phyloP scores from a whole-genome alignment of 345 rosid species.

The Euphorbia lathyris region DNA sequence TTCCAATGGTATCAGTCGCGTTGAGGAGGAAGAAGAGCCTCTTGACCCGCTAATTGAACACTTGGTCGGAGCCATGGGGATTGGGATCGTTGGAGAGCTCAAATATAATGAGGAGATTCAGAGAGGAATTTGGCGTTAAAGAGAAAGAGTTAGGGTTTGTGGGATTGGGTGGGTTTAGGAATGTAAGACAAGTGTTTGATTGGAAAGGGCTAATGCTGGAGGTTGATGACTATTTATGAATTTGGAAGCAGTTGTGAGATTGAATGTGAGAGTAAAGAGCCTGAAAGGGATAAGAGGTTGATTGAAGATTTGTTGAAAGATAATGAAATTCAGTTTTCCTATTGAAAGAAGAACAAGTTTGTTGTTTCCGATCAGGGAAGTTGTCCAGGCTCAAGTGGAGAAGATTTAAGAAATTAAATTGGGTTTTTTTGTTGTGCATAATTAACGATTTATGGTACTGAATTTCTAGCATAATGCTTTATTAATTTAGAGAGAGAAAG shows the following conservation, averaged over 20 bases:
- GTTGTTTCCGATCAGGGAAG: constrained; percentile 24
- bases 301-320: constrained; percentile 22
- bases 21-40: constrained; percentile 29
- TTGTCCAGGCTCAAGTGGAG: too few relatives aligned
- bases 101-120: constrained; percentile 22
- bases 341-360: constrained; percentile 21
- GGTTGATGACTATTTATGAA: constrained; percentile 26
- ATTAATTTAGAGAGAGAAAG: too few relatives aligned
- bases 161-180: constrained; percentile 29
- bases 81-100: constrained; percentile 15
- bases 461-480: too few relatives aligned
- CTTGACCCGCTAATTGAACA: constrained; percentile 18
- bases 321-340: constrained; percentile 27
- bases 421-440: too few relatives aligned
- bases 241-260: constrained; percentile 25
- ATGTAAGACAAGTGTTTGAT: constrained; percentile 24
- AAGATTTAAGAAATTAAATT: too few relatives aligned
- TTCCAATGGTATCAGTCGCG: constrained; percentile 27
- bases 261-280: too few relatives aligned
- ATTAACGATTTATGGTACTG: too few relatives aligned
- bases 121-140: constrained; percentile 19
- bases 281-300: constrained; percentile 20
- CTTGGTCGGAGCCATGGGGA: constrained; percentile 14
- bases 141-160: constrained; percentile 15
- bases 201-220: constrained; percentile 25